Evolutionary conservation across 2,329 filamentous ascomycete genomes (phyloP), one percentile per base, ranked within the genome.

Genomic region (Talaromyces marneffei): DNA sequence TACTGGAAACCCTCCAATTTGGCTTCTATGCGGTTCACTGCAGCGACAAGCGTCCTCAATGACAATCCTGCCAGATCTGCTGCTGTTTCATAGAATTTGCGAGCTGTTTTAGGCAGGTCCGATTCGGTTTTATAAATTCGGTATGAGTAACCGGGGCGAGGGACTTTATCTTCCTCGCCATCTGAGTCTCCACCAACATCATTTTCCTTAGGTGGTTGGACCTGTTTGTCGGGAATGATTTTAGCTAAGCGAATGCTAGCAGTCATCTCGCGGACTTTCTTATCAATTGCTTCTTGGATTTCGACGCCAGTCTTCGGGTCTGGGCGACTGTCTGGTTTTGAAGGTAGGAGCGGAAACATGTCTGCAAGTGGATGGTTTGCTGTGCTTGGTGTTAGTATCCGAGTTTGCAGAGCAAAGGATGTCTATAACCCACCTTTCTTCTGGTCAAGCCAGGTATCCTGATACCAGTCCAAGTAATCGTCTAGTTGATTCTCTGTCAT

Each of bases 401-500:
- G 27, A 55, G 37, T 63, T 50, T 60, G 46, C 44, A 50, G 39
- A 12, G 14, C 6, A 35, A 27, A 16, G 39, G 33, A 25, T 10
- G 35, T 14, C 12, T n/a, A 52, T 39, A 44, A 44, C 66, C 16
- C 59, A 74, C 72, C 63, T 67, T 67, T 71, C 35, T 57, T 69
- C 46, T 56, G 60, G 57, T 76, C 72, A 37, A 78, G 66, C 79
- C 86, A 90, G 48, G 82, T 87, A 61, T 81, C 80, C 69, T 90
- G 86, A 70, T 89, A 92, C 86, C 89, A 94, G 72, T 91, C 85
- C 74, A 95, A 80, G 69, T 92, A 93, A 62, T 88, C 83, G 68
- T 92, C 89, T 39, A 93, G 76, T 64, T 88, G 82, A 23, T 80
- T 75, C 4, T 80, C 75, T 2, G 77, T 79, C 84, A 92, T 87